Percentiles rank a stretch among this genome's conserved stretches.
These are phyloP conservation scores for Coccomyxa sp. DNA, from an alignment of 139 green algal species.

Conservation along the genomic window DNA sequence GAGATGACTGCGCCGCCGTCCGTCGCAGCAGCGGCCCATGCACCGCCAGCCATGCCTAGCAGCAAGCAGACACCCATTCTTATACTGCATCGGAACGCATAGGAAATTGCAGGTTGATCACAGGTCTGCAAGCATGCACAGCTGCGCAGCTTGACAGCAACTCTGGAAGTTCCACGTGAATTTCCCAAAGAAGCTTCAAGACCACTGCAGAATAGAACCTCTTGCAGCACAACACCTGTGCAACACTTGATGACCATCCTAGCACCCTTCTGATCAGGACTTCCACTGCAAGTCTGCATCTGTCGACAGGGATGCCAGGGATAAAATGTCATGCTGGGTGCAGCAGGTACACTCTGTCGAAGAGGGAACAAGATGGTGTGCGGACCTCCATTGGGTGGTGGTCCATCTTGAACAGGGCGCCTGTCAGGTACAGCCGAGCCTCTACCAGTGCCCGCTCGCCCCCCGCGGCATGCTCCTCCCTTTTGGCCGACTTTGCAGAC, in stretches of 20 bases:
- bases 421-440: conserved; percentile 28
- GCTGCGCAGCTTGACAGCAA: no score
- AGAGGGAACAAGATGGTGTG: background rate
- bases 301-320: background rate
- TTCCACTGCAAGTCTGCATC: background rate
- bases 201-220: background rate
- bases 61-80: background rate
- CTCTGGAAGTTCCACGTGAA: no score
- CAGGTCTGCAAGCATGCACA: no score
- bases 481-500: background rate
- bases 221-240: background rate
- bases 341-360: background rate
- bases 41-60: conserved; percentile 46
- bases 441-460: conserved; percentile 22
- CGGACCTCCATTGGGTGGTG: conserved; percentile 63
- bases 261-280: background rate
- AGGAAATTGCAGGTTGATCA: no score
- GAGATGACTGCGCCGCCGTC: conserved; percentile 39
- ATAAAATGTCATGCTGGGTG: no score
- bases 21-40: conserved; percentile 44
- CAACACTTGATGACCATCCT: no score
- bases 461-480: background rate
- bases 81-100: no score
- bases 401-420: conserved; percentile 47
- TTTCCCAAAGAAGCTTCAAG: background rate